Evolutionary conservation across 2,329 filamentous ascomycete genomes (phyloP).

Genomic region (Dothideomycetes sp.): DNA sequence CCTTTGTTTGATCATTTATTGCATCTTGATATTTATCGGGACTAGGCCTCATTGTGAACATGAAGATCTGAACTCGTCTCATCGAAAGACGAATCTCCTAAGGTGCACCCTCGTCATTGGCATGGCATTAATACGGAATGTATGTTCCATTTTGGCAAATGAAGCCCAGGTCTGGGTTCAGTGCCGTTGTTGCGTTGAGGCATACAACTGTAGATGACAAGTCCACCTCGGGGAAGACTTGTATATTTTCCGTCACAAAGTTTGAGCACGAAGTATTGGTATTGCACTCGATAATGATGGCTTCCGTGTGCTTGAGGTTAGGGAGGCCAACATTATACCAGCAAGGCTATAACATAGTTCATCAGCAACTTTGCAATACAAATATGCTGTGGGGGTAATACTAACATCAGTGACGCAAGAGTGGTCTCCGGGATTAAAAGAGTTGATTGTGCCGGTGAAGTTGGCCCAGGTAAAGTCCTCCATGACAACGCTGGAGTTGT

Average conservation of each 20-base stretch:
- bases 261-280: constrained; percentile 26
- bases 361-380: background rate
- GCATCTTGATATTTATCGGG: too few species aligned
- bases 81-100: too few species aligned
- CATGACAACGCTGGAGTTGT: constrained; percentile 31
- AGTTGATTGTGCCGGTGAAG: constrained; percentile 32
- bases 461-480: constrained; percentile 31
- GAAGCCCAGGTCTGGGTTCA: constrained; percentile 15
- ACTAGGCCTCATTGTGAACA: too few species aligned
- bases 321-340: constrained; percentile 32
- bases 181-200: constrained; percentile 13
- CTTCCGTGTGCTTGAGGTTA: constrained; percentile 28
- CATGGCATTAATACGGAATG: constrained; percentile 7
- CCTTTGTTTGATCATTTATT: too few species aligned
- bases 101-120: too few species aligned
- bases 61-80: too few species aligned
- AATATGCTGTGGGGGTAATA: constrained; percentile 1
- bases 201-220: constrained; percentile 13
- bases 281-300: constrained; percentile 32
- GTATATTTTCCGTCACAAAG: constrained; percentile 14
- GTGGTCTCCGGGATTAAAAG: constrained; percentile 30
- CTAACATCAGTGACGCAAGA: constrained; percentile 26
- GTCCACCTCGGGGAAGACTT: constrained; percentile 14
- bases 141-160: constrained; percentile 15
- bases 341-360: constrained; percentile 21